Percentiles rank a stretch among this genome's conserved stretches.
These are phyloP conservation scores for slime mould (Dictyostelium discoideum) DNA, from an alignment of 78 protist species.

Conservation along the genomic window dicty_2.7 NC_007091.3:159501-160000, in stretches of 20 bases:
- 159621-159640: conserved; percentile 24
- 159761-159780: neutral
- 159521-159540: conserved; percentile 6
- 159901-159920: neutral
- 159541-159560: conserved; percentile 56
- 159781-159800: conserved; percentile 43
- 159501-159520: neutral
- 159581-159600: conserved; percentile 18
- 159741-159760: conserved; percentile 65
- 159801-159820: neutral
- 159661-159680: neutral
- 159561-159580: conserved; percentile 64
- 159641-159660: neutral
- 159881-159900: neutral
- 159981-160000: neutral
- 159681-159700: neutral
- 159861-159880: conserved; percentile 3
- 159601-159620: neutral
- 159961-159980: conserved; percentile 49
- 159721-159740: conserved; percentile 35
- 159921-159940: neutral
- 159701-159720: conserved; percentile 33
- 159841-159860: conserved; percentile 72
- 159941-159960: conserved; percentile 70
- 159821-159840: conserved; percentile 33